Evolutionary conservation across 1,284 basidiomycete species (phyloP), one percentile per base, ranked within the genome.

Genomic region (Cryptococcus sp.): DNA sequence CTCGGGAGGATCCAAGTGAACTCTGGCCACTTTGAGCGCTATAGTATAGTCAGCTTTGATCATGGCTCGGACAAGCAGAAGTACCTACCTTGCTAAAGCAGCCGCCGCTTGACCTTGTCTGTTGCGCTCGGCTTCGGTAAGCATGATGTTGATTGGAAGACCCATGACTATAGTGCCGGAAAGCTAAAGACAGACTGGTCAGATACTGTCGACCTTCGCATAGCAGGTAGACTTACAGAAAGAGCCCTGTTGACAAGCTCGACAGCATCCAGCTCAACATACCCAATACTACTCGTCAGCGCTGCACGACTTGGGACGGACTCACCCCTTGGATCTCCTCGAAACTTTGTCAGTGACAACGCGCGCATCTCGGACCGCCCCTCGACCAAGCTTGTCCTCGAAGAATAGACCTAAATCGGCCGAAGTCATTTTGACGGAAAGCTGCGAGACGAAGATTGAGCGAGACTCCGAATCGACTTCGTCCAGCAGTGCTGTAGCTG

Each of bases 361-460:
- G 61, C 93, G 84, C 19, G 94, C 92, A 71, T 98, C 95, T 81
- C 93, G 87, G 3, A 99, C 95, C 27, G 90, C 86, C 46, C 88
- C 88, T 78, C 91, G 89, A 25, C 93, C 93, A 38, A 97, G 84
- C 77, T 92, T 93, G 77, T 96, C 91, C 83, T 98, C 95, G 76
- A 99, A 98, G 83, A 99, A 99, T 80, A 95, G 91, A 63, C 93
- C 93, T 77, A 99, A 83, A 82, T 99, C 95, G 73, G 91, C 86
- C 72, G 93, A 92, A 59, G 92, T 95, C 76, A 98, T 87, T 72
- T 92, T 87, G 58, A 93, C 91, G 68, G 95, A 91, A 74, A 99
- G 87, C 81, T 98, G 95, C 71, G 93, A 94, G 76, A 97, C 93
- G 81, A 99, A 99, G 66, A 98, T 91, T 69, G 95, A 97, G 78